Percentiles rank a stretch among this genome's conserved stretches.
Conservation (phyloP, 2,329 filamentous ascomycete genomes). For the Colletotrichum aenigma region DNA sequence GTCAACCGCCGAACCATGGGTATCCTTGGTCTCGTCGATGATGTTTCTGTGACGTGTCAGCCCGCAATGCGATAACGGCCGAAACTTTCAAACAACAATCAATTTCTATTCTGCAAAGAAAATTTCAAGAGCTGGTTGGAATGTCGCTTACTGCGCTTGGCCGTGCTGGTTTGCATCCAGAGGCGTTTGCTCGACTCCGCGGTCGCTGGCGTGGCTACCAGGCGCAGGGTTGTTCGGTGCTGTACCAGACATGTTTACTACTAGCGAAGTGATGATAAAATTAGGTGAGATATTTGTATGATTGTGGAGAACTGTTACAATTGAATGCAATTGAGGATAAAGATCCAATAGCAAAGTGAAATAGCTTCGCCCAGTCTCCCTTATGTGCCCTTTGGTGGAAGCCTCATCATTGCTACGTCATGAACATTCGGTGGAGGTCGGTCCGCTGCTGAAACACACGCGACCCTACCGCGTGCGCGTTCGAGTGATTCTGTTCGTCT, state of each 20-base stretch:
- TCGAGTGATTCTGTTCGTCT: neutral
- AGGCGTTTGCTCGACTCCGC: neutral
- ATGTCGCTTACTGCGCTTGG: slow-evolving; percentile 3
- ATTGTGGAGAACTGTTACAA: neutral
- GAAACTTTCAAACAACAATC: neutral
- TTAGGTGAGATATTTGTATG: neutral
- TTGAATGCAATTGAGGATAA: neutral
- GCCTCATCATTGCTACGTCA: neutral
- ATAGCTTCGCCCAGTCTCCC: neutral
- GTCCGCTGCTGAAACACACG: neutral
- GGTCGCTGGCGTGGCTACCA: slow-evolving; percentile 2
- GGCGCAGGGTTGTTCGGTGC: slow-evolving; percentile 2
- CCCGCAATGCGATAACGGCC: neutral
- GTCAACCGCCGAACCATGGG: neutral
- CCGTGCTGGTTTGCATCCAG: slow-evolving; percentile 7
- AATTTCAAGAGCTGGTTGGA: too few relatives aligned
- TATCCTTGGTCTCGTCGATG: slow-evolving; percentile 18
- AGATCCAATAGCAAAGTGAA: neutral
- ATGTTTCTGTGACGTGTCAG: neutral
- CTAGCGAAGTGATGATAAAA: neutral
- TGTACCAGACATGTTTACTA: slow-evolving; percentile 6
- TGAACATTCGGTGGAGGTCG: neutral
- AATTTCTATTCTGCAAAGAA: neutral
- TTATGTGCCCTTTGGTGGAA: neutral
- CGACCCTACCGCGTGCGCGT: neutral